A percentile compares a stretch with the other conserved stretches of the same genome.
These are phyloP conservation scores for Exophiala mesophila DNA, from an alignment of 2,329 filamentous ascomycete genomes.

Conservation along the genomic window DNA sequence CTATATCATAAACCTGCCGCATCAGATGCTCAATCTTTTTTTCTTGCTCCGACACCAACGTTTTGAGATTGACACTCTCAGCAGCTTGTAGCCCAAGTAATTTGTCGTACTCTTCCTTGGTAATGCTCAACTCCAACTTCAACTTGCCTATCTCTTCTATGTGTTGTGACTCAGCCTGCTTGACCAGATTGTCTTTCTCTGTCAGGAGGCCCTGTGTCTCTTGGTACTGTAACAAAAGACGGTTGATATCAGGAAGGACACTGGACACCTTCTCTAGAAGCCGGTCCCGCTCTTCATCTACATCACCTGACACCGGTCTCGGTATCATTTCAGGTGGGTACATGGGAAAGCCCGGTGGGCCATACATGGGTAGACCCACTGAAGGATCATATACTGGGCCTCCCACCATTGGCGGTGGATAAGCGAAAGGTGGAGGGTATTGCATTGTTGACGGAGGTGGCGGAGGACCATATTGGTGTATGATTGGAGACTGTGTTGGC, in stretches of 20 bases:
- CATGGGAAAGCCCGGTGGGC: conserved; percentile 5
- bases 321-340: conserved; percentile 7
- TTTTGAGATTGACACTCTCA: conserved; percentile 19
- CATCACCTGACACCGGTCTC: conserved; percentile 12
- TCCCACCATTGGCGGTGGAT: conserved; percentile 9
- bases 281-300: conserved; percentile 17
- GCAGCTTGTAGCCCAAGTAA: conserved; percentile 27
- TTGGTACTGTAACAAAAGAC: conserved; percentile 44
- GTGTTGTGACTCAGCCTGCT: conserved; percentile 46
- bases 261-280: conserved; percentile 38
- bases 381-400: conserved; percentile 10
- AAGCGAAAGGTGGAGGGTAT: conserved; percentile 14
- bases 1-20: conserved; percentile 29
- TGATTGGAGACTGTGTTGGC: conserved; percentile 18
- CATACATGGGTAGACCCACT: conserved; percentile 14
- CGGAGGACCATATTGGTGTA: conserved; percentile 13
- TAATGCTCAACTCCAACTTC: conserved; percentile 46
- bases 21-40: conserved; percentile 16
- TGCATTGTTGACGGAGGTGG: conserved; percentile 14
- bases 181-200: conserved; percentile 46
- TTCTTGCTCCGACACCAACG: conserved; percentile 12
- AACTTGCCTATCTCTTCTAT: conserved; percentile 45
- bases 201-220: conserved; percentile 48
- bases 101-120: conserved; percentile 38
- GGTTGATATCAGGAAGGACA: conserved; percentile 44